Percentiles rank a stretch among this genome's conserved stretches.
Conservation (phyloP, 1,284 basidiomycete species). For the Trichosporon sp. region DNA sequence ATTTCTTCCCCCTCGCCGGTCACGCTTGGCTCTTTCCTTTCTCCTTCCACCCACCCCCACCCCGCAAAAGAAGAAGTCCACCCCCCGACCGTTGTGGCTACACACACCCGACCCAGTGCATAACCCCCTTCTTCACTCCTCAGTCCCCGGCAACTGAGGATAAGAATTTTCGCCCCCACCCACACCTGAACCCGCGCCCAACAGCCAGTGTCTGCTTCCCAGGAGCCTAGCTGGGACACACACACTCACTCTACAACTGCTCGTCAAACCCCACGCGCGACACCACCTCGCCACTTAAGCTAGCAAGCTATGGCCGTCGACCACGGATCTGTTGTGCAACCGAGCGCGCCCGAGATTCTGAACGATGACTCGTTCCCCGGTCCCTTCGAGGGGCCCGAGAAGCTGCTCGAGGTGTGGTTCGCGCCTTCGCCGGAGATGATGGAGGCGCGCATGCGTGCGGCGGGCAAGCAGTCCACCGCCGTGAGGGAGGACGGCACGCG, state of each 20-base stretch:
- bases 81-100: conserved; percentile 18
- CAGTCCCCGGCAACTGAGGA: conserved; percentile 20
- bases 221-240: too few relatives aligned
- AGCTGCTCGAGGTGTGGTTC: conserved; percentile 98
- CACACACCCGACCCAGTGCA: conserved; percentile 10
- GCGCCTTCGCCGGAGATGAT: conserved; percentile 65
- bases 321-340: conserved; percentile 8
- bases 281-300: neutral
- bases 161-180: conserved; percentile 5
- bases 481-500: conserved; percentile 25
- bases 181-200: neutral
- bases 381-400: conserved; percentile 71
- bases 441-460: conserved; percentile 18
- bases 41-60: neutral
- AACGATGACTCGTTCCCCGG: conserved; percentile 44
- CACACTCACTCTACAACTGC: too few relatives aligned
- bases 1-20: conserved; percentile 4
- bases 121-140: conserved; percentile 11
- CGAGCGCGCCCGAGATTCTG: conserved; percentile 15
- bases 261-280: neutral
- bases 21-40: neutral
- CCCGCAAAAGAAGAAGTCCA: neutral
- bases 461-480: neutral
- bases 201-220: neutral
- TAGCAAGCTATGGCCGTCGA: conserved; percentile 17